Evolutionary conservation across 768 basidiomycete genomes (phyloP), one percentile per base, ranked within the genome.

Genomic region (Leucocoprinus sp.): DNA sequence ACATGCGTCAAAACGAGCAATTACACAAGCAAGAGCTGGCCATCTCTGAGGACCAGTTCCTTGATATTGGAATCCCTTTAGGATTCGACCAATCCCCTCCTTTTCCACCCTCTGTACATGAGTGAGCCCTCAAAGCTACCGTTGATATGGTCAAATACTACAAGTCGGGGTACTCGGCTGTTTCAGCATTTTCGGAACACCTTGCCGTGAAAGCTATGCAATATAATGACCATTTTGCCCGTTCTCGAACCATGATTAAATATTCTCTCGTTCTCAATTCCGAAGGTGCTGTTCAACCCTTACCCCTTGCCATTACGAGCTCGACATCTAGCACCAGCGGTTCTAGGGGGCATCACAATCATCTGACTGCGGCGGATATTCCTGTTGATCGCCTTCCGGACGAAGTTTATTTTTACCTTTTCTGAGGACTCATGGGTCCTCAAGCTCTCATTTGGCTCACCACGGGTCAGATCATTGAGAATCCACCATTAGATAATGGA

Each of bases 381-480:
- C 96, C 96, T 2, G 62, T 66, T 39, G 95, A 98, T 64, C 84
- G 92, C 36, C 73, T 99, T 19, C 95, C 95, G 1, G 96, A 98
- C 61, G 93, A 98, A 60, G 75, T 97, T 48, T 98, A 93, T 68
- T 97, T 84, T 64, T 96, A 97, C 62, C 76, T 98, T 52, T 96
- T 92, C 29, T 82, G 92, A 14, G 95, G 96, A 5, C 75, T 98
- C 11, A 61, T 97, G 42, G 81, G 82, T 7, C 90, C 95, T 0
- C 88, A 91, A 55, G 82, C 91, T 8, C 75, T 98, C 18, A 85
- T 93, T n/a, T 96, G 95, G 88, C 78, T 99, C 48, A 92, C 90
- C 12, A 80, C 75, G 19, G 92, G 92, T 12, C 81, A 83, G 60
- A 78, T 95, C 50, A 68, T 84, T 38, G 89, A 97, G 59, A 81